Conservation (phyloP, 208 protist genomes). For the Trypanosoma theileri region DNA sequence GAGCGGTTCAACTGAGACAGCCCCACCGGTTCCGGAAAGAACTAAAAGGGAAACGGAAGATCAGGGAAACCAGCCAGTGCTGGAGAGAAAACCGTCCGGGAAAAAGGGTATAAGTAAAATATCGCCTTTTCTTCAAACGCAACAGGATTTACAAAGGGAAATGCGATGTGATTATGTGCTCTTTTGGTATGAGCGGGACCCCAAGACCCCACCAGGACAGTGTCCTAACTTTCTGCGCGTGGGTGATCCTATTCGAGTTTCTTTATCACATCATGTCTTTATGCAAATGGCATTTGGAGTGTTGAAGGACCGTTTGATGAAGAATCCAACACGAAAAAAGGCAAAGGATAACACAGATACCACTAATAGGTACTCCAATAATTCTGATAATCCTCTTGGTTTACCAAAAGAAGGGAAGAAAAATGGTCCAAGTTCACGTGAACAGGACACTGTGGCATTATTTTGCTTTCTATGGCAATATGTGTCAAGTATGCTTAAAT, state of each 20-base stretch:
- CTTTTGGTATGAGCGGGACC: conserved; percentile 33
- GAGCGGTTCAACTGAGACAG: neutral
- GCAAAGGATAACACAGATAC: neutral
- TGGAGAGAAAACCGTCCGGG: neutral
- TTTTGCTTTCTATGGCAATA: conserved; percentile 35
- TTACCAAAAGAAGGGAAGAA: neutral
- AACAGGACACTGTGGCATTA: conserved; percentile 27
- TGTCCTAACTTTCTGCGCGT: conserved; percentile 25
- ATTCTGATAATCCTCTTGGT: neutral
- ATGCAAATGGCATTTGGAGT: conserved; percentile 37
- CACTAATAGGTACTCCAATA: neutral
- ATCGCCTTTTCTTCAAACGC: conserved; percentile 14
- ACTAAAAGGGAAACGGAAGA: neutral
- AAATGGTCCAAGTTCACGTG: neutral
- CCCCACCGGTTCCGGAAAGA: neutral
- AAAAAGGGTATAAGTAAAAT: neutral
- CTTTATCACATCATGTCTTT: conserved; percentile 34
- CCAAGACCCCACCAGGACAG: conserved; percentile 17
- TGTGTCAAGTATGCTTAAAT: conserved; percentile 17
- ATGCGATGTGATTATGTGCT: conserved; percentile 31
- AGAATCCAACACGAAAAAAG: neutral
- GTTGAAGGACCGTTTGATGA: conserved; percentile 29
- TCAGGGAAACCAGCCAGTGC: neutral
- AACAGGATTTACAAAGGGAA: conserved; percentile 25
- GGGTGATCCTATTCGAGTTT: conserved; percentile 29